Conservation (phyloP, 2,329 filamentous ascomycete species). For the Neospermospora avenae region DNA sequence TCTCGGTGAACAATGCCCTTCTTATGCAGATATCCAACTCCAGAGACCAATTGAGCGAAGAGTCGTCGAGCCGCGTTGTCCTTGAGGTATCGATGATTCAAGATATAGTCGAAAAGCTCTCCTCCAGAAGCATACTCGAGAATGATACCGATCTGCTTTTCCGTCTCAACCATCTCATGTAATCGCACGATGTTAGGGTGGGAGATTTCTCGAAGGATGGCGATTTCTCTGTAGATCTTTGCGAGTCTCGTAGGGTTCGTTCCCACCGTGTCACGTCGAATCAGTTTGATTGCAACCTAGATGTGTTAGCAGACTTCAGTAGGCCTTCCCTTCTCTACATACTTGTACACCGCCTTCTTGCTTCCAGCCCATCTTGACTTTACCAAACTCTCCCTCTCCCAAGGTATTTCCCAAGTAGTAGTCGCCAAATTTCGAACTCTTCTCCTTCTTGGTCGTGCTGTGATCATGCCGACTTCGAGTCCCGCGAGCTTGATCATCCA, state of each 20-base stretch:
- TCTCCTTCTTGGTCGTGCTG: conserved; percentile 48
- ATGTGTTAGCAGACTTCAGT: conserved; percentile 10
- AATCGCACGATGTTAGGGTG: conserved; percentile 96
- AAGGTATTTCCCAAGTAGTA: conserved; percentile 95
- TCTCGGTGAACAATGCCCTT: conserved; percentile 98
- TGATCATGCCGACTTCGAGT: conserved; percentile 60
- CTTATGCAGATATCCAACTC: conserved; percentile 95
- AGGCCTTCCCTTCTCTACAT: conserved; percentile 25
- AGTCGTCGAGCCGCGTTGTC: conserved; percentile 85
- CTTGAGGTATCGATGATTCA: conserved; percentile 95
- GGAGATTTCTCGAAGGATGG: conserved; percentile 80
- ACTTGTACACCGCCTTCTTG: conserved; percentile 85
- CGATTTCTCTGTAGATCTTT: conserved; percentile 97
- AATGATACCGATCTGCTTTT: conserved; percentile 95
- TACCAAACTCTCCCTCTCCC: conserved; percentile 96
- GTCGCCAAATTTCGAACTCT: conserved; percentile 87
- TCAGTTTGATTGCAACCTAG: conserved; percentile 95
- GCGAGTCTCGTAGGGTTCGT: conserved; percentile 84
- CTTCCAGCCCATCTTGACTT: conserved; percentile 98
- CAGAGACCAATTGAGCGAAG: conserved; percentile 93
- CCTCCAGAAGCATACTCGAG: conserved; percentile 97
- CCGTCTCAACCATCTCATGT: conserved; percentile 98
- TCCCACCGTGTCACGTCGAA: conserved; percentile 85
- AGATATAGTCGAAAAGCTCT: conserved; percentile 96
- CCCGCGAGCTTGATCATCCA: conserved; percentile 42